Conservation (phyloP, 1,284 basidiomycete genomes). For the Heterobasidion occidentale region DNA sequence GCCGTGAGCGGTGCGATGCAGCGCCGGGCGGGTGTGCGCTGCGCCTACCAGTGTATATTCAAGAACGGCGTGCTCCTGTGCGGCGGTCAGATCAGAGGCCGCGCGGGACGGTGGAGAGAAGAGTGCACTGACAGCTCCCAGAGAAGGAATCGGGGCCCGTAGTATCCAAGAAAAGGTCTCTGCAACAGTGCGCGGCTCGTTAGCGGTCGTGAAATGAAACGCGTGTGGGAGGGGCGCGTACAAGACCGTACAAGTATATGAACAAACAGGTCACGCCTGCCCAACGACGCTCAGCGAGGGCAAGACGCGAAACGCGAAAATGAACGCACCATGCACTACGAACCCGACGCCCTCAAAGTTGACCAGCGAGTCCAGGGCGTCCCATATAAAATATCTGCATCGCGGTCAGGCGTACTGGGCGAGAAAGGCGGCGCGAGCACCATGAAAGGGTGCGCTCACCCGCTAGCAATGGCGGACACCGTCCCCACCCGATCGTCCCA, state of each 20-base stretch:
- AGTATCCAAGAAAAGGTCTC: slow-evolving; percentile 72
- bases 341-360: slow-evolving; percentile 54
- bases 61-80: slow-evolving; percentile 71
- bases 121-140: slow-evolving; percentile 57
- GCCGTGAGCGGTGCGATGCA: not conserved
- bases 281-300: slow-evolving; percentile 2
- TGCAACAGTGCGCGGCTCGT: slow-evolving; percentile 17
- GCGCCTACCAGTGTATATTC: slow-evolving; percentile 61
- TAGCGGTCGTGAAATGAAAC: no score
- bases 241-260: slow-evolving; percentile 55
- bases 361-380: slow-evolving; percentile 45
- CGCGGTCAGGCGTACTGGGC: no score
- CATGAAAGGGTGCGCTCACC: slow-evolving; percentile 28
- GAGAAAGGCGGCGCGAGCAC: not conserved
- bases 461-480: slow-evolving; percentile 44
- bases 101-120: not conserved
- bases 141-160: slow-evolving; percentile 58
- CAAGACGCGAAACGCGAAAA: not conserved
- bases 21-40: not conserved
- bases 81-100: slow-evolving; percentile 2
- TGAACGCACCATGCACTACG: slow-evolving; percentile 49
- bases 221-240: slow-evolving; percentile 26
- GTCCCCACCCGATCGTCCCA: slow-evolving; percentile 45
- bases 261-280: slow-evolving; percentile 48
- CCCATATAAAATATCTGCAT: slow-evolving; percentile 55